Base-by-base conservation (phyloP, 441 rosid species). In the Theobroma grandiflorum region DNA sequence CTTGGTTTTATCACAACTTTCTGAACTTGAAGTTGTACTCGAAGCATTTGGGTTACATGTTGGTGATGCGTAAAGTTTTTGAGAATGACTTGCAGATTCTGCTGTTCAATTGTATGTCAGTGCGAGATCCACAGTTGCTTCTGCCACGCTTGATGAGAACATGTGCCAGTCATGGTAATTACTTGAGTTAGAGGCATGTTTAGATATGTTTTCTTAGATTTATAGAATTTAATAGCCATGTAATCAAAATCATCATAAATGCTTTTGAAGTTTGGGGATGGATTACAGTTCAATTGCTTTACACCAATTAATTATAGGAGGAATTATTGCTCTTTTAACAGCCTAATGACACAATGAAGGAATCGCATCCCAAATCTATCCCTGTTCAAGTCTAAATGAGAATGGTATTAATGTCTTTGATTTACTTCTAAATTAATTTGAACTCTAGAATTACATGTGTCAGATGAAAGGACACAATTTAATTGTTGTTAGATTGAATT, bases 41-140 rank as follows among this genome's bases (percentile, higher is more conserved):
- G 81, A 59, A 35, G 50, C 49, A 76, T 45, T 74, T 18, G 3
- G 3, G 40, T 53, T 76, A 45, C 20, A 53, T 53, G 18, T 31
- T 57, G 57, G 18, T 78, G 35, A 62, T 45, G 40, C 58, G 69
- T 77, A 26, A 76, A 76, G 63, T 18, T 58, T n/a, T 68, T 78
- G 72, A 63, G 55, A 70, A 64, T 9, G 71, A 50, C 58, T 43
- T 85, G 92, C 94, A 95, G 99, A 93, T 95, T 86, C 84, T 96
- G 67, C 83, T 96, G 85, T 96, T 95, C 88, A 95, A 92, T 78
- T 96, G 99, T 81, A 96, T 96, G 98, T 79, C 96, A 0, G 96
- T 95, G 78, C 92, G 99, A 84, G 99, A 96, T 77, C 99, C 99
- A 69, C 89, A 89, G 87, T 85, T 93, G 85, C 99, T 95, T 78